phyloP scores from a whole-genome alignment of 1,284 basidiomycete species.

The Apiotrichum veenhuisii region DNA sequence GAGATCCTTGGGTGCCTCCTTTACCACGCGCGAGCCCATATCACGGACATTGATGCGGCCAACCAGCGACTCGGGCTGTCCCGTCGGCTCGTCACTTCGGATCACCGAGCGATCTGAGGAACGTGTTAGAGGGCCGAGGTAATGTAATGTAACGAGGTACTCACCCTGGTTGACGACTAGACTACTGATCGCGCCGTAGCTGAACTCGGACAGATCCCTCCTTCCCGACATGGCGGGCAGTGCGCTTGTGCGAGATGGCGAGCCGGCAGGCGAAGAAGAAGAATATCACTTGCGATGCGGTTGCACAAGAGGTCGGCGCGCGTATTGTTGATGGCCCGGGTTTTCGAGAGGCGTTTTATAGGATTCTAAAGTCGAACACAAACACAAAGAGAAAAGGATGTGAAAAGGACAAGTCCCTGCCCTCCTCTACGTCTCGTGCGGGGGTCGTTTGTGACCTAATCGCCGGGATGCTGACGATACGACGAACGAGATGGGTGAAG shows the following conservation, averaged over 20 bases:
- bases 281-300: too few species aligned
- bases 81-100: conserved; percentile 90
- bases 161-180: conserved; percentile 71
- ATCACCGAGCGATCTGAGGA: conserved; percentile 53
- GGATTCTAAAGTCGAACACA: neutral
- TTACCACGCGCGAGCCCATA: conserved; percentile 88
- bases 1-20: conserved; percentile 82
- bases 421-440: too few species aligned
- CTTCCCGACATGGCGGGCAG: too few species aligned
- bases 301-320: neutral
- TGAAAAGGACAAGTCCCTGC: neutral
- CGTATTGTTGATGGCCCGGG: too few species aligned
- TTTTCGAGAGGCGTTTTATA: neutral
- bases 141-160: conserved; percentile 14
- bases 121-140: neutral
- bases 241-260: conserved; percentile 44
- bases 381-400: neutral
- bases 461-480: too few species aligned
- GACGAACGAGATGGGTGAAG: too few species aligned
- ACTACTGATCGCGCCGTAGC: conserved; percentile 84
- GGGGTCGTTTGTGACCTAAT: too few species aligned
- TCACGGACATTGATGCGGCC: conserved; percentile 85
- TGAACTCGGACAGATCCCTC: conserved; percentile 77
- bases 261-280: too few species aligned
- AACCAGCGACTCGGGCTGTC: conserved; percentile 85